phyloP scores from a whole-genome alignment of 208 protist genomes.

The Phytomonas sp. region DNA sequence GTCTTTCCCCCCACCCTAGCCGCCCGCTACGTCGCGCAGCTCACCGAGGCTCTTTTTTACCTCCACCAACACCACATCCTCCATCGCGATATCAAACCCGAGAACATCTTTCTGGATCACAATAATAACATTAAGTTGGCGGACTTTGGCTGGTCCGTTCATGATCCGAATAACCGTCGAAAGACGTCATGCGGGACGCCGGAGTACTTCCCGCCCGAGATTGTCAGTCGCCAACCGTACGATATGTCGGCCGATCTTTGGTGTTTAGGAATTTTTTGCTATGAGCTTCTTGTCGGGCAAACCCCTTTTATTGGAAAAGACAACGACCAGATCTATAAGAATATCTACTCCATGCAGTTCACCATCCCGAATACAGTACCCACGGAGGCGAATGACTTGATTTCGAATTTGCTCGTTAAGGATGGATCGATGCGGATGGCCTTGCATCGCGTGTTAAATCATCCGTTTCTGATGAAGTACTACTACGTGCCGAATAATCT shows the following conservation, averaged over 20 bases:
- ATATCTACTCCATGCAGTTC: slow-evolving; percentile 88
- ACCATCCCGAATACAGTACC: slow-evolving; percentile 77
- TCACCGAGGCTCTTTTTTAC: slow-evolving; percentile 94
- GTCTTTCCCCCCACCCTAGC: slow-evolving; percentile 80
- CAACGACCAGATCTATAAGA: slow-evolving; percentile 85
- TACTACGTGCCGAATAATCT: slow-evolving; percentile 83
- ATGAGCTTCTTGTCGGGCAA: slow-evolving; percentile 93
- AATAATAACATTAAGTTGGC: slow-evolving; percentile 97
- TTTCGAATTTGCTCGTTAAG: slow-evolving; percentile 58
- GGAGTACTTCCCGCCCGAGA: slow-evolving; percentile 99
- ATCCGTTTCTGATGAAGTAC: slow-evolving; percentile 87
- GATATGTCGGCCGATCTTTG: slow-evolving; percentile 92
- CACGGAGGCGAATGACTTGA: slow-evolving; percentile 86
- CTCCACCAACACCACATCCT: slow-evolving; percentile 96
- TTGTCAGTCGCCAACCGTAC: slow-evolving; percentile 90
- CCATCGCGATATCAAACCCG: slow-evolving; percentile 94
- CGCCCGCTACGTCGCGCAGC: slow-evolving; percentile 89
- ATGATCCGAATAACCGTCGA: slow-evolving; percentile 89
- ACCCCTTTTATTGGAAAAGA: slow-evolving; percentile 91
- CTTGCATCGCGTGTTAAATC: slow-evolving; percentile 71
- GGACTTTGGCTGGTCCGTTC: slow-evolving; percentile 99
- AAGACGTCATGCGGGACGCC: slow-evolving; percentile 96
- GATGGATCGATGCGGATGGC: slow-evolving; percentile 69
- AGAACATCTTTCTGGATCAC: slow-evolving; percentile 90
- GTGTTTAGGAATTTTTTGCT: slow-evolving; percentile 96